A percentile compares a stretch with the other conserved stretches of the same genome.
These are phyloP conservation scores for Dendryphion nanum DNA, from an alignment of 2,329 filamentous ascomycete species.

Conservation along the genomic window DNA sequence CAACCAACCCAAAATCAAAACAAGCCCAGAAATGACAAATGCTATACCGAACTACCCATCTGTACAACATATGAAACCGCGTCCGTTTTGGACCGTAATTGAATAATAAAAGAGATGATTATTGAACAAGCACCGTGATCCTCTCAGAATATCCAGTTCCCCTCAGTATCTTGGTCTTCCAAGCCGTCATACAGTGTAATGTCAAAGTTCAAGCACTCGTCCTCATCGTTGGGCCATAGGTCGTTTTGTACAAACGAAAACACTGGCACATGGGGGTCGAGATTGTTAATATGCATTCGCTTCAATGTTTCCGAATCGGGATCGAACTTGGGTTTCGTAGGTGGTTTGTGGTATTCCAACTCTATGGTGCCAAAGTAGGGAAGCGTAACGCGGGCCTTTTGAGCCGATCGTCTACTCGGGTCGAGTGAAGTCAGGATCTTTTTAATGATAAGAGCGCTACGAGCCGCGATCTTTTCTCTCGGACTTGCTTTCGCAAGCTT, in stretches of 20 bases:
- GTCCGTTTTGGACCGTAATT: no score
- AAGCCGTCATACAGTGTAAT: conserved; percentile 36
- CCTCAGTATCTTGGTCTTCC: conserved; percentile 31
- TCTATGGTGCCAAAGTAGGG: conserved; percentile 37
- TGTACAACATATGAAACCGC: no score
- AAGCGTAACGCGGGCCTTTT: conserved; percentile 24
- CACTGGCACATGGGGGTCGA: conserved; percentile 25
- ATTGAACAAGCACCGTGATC: no score
- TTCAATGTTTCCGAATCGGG: conserved; percentile 27
- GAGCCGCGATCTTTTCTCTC: conserved; percentile 33
- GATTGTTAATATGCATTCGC: conserved; percentile 22
- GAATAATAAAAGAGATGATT: no score
- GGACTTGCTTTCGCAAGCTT: conserved; percentile 28
- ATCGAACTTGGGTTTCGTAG: conserved; percentile 27
- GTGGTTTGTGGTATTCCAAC: conserved; percentile 26
- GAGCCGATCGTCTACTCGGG: conserved; percentile 19
- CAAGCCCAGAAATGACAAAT: no score
- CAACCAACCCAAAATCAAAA: no score
- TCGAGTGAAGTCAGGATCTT: conserved; percentile 33
- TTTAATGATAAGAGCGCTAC: conserved; percentile 32
- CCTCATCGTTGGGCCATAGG: conserved; percentile 27
- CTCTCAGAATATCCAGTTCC: conserved; percentile 33
- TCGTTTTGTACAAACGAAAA: conserved; percentile 36
- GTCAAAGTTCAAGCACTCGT: conserved; percentile 27
- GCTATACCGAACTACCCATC: no score